A percentile compares a stretch with the other conserved stretches of the same genome.
These are phyloP conservation scores for Mycena sanguinolenta DNA, from an alignment of 768 basidiomycete species.

Conservation along the genomic window DNA sequence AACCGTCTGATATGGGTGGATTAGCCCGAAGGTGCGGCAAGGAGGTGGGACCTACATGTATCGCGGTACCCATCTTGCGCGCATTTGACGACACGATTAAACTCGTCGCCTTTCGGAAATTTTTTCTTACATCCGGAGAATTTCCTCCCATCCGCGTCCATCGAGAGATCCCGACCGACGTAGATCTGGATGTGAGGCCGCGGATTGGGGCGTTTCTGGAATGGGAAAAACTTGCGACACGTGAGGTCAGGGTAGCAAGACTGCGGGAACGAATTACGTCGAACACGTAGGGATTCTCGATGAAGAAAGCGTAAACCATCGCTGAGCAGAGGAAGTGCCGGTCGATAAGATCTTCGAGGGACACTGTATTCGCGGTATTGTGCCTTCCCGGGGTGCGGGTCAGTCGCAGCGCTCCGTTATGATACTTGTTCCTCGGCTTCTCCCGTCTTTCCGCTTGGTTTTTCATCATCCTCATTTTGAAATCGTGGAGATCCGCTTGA, in stretches of 20 bases:
- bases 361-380: not conserved
- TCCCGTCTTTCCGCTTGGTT: too few relatives aligned
- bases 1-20: conserved; percentile 22
- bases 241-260: not conserved
- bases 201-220: not conserved
- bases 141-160: not conserved
- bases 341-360: too few relatives aligned
- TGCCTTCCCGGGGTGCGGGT: conserved; percentile 28
- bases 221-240: conserved; percentile 4
- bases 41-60: not conserved
- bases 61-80: not conserved
- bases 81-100: not conserved
- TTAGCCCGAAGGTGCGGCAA: not conserved
- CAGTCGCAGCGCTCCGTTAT: conserved; percentile 10
- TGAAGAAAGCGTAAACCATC: conserved; percentile 9
- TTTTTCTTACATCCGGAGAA: conserved; percentile 1
- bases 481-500: too few relatives aligned
- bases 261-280: not conserved
- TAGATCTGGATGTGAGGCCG: not conserved
- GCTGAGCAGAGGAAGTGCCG: too few relatives aligned
- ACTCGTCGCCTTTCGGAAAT: not conserved
- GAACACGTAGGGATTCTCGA: conserved; percentile 9
- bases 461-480: too few relatives aligned
- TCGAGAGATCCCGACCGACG: conserved; percentile 3
- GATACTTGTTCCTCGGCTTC: not conserved